Evolutionary conservation across 495 filamentous ascomycete genomes (phyloP), one percentile per base, ranked within the genome.

Genomic region (Cladorrhinum samala): DNA sequence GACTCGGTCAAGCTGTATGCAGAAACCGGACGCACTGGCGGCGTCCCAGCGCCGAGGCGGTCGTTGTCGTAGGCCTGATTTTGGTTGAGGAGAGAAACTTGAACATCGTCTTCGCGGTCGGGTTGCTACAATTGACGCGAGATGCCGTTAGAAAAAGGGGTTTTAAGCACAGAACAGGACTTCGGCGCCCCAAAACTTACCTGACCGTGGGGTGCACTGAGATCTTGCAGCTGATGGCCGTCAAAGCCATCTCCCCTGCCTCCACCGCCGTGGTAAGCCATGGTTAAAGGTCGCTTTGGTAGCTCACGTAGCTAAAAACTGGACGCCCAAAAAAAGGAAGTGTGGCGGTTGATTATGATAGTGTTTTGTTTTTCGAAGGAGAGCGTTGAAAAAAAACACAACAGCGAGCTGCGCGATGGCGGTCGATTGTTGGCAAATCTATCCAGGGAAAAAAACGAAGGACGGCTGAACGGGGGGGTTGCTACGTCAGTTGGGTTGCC

Each of bases 1-100:
- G 92, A 89, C 74, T 98, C 93, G 19, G 88, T 91, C 67, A 99
- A 78, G 65, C 84, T 93, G 76, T 99, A 97, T 20, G 85, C 81
- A 41, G 77, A 80, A 27, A 73, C 69, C 27, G 75, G 75, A 44
- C 75, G 71, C 48, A 60, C 68, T 24, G 75, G 73, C 52, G 75
- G 72, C 16, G 71, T 76, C 59, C 82, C 75, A 49, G 84, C 79
- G 62, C 89, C 88, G 60, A 77, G 60, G 21, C 72, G 72, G 27
- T 73, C 73, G 44, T 76, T 68, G 44, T 92, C 88, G 68, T 90
- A 93, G 46, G 83, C 82, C 25, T 79, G 79, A 39, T 83, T 81
- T 54, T 82, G 74, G 55, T 87, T 80, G 43, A 96, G 78, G 18
- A 96, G 79, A 50, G 86, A 83, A 49, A 78, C 74, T 52, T 87